phyloP scores from a whole-genome alignment of 1,284 basidiomycete species.

The Moniliophthora roreri region DNA sequence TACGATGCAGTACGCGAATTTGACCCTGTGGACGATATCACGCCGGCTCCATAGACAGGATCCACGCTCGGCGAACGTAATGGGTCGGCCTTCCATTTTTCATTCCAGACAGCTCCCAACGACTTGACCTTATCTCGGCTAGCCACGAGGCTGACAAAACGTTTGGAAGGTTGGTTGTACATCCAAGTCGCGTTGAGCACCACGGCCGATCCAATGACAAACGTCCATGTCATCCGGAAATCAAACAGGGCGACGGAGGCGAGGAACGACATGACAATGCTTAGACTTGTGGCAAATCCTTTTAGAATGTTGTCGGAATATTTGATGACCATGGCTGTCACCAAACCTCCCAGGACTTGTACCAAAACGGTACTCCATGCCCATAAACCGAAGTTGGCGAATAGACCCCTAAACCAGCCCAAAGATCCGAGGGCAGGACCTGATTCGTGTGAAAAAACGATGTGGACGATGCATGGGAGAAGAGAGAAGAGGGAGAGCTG shows the following conservation, averaged over 20 bases:
- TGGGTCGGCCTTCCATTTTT: slow-evolving; percentile 28
- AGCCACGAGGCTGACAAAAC: slow-evolving; percentile 22
- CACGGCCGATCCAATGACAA: slow-evolving; percentile 78
- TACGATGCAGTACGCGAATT: slow-evolving; percentile 14
- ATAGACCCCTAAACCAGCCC: slow-evolving; percentile 47
- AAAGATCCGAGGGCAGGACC: slow-evolving; percentile 25
- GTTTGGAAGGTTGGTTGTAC: slow-evolving; percentile 71
- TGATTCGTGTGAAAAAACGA: slow-evolving; percentile 59
- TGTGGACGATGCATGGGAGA: slow-evolving; percentile 84
- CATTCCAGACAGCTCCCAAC: slow-evolving; percentile 26
- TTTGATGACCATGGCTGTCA: slow-evolving; percentile 88
- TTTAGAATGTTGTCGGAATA: slow-evolving; percentile 90
- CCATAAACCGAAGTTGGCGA: slow-evolving; percentile 83
- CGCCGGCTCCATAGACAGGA: slow-evolving; percentile 13
- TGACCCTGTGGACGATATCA: slow-evolving; percentile 21
- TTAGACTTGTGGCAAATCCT: slow-evolving; percentile 91
- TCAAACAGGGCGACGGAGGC: slow-evolving; percentile 87
- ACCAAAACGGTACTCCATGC: slow-evolving; percentile 89
- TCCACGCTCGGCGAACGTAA: slow-evolving; percentile 19
- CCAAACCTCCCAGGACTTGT: slow-evolving; percentile 87
- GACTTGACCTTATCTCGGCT: slow-evolving; percentile 10
- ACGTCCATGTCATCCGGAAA: slow-evolving; percentile 83
- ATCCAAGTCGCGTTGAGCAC: slow-evolving; percentile 89
- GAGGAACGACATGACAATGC: slow-evolving; percentile 92
- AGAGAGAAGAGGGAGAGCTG: slow-evolving; percentile 95